Evolutionary conservation across 1,139 yeast genomes (phyloP), one percentile per base, ranked within the genome.

Genomic region (Suhomyces panamericanus): DNA sequence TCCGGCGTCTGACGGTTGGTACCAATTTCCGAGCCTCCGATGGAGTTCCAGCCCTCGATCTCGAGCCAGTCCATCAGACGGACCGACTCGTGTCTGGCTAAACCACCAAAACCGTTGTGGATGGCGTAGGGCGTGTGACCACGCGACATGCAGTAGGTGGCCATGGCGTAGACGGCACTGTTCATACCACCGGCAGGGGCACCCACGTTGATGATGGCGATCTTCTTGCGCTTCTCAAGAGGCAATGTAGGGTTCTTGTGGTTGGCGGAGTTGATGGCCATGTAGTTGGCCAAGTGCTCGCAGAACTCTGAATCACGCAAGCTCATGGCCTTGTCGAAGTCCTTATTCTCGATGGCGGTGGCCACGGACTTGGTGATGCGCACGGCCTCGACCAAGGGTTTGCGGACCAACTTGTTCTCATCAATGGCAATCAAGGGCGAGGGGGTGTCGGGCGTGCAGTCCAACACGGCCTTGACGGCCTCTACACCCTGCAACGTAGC

Each of bases 161-260:
- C 95, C 59, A 91, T 89, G 5, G 97, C 93, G 53, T 95, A 81
- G 1, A 93, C 85, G 14, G 96, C 95, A 47, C 96, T 85, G 70
- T 93, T 93, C 77, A 93, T 83, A 47, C 96, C 97, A 51, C 96
- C 95, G 13, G 97, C 95, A 32, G 99, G 96, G 1, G 99, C 99
- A 53, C 99, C 99, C 47, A 91, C 86, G 59, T 90, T 90, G 52
- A 93, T 77, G 46, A 93, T 80, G 49, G 95, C 99, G 57, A 91
- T 80, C 52, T 76, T 80, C 55, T 81, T 73, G 53, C 86, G 73
- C 57, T 83, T 70, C 27, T 69, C 73, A 7, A 58, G 66, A 11
- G 90, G 87, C 50, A 85, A 70, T 5, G 64, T 42, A 56, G 80
- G 49, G 60, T 77, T 82, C 59, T 84, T 87, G 60, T 87, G 93